Evolutionary conservation across 345 rosid species (phyloP).

Genomic region (Ceriops zippeliana): DNA sequence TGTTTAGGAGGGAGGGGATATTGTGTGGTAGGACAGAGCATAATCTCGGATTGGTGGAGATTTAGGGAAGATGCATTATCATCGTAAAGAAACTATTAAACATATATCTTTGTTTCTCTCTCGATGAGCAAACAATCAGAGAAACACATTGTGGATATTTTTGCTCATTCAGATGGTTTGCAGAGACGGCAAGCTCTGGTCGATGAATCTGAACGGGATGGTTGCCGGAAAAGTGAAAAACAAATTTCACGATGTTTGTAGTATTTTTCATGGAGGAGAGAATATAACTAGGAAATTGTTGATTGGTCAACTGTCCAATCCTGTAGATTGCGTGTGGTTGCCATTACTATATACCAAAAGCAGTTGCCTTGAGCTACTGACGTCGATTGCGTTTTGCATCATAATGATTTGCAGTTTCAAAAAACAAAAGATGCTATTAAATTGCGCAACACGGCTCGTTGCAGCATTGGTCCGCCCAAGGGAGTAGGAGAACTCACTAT

Average conservation of each 20-base stretch:
- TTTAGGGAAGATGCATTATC: not conserved
- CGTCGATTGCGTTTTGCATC: not conserved
- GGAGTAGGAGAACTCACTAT: slow-evolving; percentile 54
- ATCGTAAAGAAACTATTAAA: not conserved
- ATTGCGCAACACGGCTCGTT: slow-evolving; percentile 54
- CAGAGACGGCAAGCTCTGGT: not conserved
- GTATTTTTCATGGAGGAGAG: not conserved
- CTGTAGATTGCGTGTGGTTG: no score
- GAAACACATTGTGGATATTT: slow-evolving; percentile 1
- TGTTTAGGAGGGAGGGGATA: no score
- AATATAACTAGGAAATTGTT: no score
- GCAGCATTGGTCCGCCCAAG: slow-evolving; percentile 55
- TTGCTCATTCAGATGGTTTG: not conserved
- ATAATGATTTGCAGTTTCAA: slow-evolving; percentile 59
- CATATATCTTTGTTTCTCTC: not conserved
- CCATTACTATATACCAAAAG: not conserved
- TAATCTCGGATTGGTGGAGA: not conserved
- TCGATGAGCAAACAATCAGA: not conserved
- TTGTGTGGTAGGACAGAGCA: no score
- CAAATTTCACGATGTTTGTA: not conserved
- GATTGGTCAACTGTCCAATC: not conserved
- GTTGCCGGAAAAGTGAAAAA: no score
- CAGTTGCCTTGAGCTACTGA: not conserved
- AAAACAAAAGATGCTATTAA: slow-evolving; percentile 76
- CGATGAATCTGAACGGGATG: not conserved